Evolutionary conservation across 768 basidiomycete genomes (phyloP).

Genomic region (Xerocomellus chrysenteron): DNA sequence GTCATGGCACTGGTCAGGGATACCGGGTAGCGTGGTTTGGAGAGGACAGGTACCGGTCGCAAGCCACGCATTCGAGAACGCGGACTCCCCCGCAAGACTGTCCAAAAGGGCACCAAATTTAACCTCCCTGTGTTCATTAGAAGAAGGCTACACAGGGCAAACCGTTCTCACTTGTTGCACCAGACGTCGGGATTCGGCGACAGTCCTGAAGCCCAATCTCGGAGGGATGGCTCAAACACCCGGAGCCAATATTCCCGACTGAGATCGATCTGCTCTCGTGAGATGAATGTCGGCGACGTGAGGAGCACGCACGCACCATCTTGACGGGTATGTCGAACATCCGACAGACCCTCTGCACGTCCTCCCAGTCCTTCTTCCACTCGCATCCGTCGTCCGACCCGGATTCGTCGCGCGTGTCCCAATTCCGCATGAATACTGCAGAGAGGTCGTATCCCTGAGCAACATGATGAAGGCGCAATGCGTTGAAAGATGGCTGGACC

Average conservation of each 20-base stretch:
- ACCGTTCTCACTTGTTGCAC: constrained; percentile 69
- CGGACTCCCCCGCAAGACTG: constrained; percentile 41
- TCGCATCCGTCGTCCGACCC: constrained; percentile 83
- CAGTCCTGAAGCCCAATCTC: constrained; percentile 70
- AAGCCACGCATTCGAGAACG: constrained; percentile 55
- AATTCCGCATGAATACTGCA: constrained; percentile 95
- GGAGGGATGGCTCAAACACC: constrained; percentile 86
- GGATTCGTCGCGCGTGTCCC: constrained; percentile 85
- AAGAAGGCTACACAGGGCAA: background rate
- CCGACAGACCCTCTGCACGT: constrained; percentile 79
- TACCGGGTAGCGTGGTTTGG: background rate
- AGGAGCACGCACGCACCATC: constrained; percentile 46
- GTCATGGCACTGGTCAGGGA: constrained; percentile 1
- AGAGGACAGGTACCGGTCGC: constrained; percentile 64
- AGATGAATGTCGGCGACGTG: constrained; percentile 1
- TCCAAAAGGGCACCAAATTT: constrained; percentile 87
- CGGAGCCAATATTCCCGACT: constrained; percentile 86
- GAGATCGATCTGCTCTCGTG: constrained; percentile 67
- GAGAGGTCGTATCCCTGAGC: constrained; percentile 75
- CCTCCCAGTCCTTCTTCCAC: constrained; percentile 95
- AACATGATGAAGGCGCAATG: background rate
- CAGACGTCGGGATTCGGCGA: constrained; percentile 94
- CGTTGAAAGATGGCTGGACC: constrained; percentile 3
- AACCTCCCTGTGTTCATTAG: constrained; percentile 58
- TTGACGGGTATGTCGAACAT: constrained; percentile 69